phyloP scores from a whole-genome alignment of 148 eudicot species.

The Cornus kousa region DNA sequence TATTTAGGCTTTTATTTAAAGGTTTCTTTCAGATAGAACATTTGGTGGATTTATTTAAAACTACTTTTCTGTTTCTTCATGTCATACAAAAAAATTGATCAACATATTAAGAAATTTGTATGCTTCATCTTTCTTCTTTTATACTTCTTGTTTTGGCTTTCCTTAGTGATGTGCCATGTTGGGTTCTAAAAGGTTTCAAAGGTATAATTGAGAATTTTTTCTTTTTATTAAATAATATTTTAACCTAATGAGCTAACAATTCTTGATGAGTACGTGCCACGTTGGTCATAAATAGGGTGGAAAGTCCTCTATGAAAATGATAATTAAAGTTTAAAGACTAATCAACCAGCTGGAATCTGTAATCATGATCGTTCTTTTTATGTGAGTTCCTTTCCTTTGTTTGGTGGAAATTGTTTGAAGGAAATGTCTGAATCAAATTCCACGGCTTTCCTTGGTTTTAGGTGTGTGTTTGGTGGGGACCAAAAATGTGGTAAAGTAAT shows the following conservation, averaged over 20 bases:
- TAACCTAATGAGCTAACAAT: too few species aligned
- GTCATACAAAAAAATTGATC: not conserved
- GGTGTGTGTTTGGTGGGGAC: not conserved
- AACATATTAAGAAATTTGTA: not conserved
- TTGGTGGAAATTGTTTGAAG: not conserved
- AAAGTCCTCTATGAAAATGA: not conserved
- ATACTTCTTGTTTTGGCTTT: too few species aligned
- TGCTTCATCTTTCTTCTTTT: not conserved
- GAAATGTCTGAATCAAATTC: not conserved
- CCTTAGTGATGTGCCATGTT: not conserved
- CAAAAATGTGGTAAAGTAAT: not conserved
- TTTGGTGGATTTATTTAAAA: constrained; percentile 10
- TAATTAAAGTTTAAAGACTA: too few species aligned
- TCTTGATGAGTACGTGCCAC: too few species aligned
- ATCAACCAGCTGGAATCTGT: not conserved
- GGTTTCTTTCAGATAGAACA: too few species aligned
- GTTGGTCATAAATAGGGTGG: not conserved
- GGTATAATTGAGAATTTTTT: not conserved
- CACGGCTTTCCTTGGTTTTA: not conserved
- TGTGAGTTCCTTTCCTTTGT: not conserved
- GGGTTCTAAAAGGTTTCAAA: not conserved
- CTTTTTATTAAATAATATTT: too few species aligned
- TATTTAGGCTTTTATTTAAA: too few species aligned
- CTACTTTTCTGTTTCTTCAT: not conserved
- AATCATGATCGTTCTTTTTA: not conserved